A percentile compares a stretch with the other conserved stretches of the same genome.
These are phyloP conservation scores for Lichtheimia ornata DNA, from an alignment of 371 early-diverging fungal genomes.

Conservation along the genomic window DNA sequence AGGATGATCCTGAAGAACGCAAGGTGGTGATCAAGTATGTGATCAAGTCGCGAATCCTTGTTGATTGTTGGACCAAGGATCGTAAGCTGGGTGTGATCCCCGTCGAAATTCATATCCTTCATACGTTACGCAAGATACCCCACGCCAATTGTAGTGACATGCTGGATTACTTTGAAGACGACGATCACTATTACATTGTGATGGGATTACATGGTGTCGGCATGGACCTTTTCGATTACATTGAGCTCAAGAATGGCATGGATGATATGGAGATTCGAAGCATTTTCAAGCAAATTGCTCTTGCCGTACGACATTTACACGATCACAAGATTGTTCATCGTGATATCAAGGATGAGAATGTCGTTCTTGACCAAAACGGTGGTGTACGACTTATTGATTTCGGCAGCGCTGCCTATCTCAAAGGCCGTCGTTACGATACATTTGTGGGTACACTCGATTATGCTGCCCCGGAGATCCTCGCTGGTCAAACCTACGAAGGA, in stretches of 20 bases:
- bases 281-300: slow-evolving; percentile 65
- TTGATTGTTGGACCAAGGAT: slow-evolving; percentile 72
- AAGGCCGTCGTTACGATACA: slow-evolving; percentile 65
- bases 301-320: slow-evolving; percentile 73
- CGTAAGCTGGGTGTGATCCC: slow-evolving; percentile 67
- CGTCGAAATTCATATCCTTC: slow-evolving; percentile 69
- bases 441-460: slow-evolving; percentile 79
- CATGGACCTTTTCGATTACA: slow-evolving; percentile 79
- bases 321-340: slow-evolving; percentile 75
- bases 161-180: slow-evolving; percentile 71
- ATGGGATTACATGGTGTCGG: slow-evolving; percentile 66
- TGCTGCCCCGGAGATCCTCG: slow-evolving; percentile 73
- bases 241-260: slow-evolving; percentile 63
- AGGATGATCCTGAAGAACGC: slow-evolving; percentile 29
- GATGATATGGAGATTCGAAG: slow-evolving; percentile 55
- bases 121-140: slow-evolving; percentile 57
- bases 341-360: slow-evolving; percentile 78
- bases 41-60: slow-evolving; percentile 72
- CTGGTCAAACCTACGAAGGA: slow-evolving; percentile 72
- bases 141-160: slow-evolving; percentile 67
- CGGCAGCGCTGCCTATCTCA: slow-evolving; percentile 71
- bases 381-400: slow-evolving; percentile 72
- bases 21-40: slow-evolving; percentile 79
- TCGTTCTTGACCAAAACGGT: slow-evolving; percentile 61
- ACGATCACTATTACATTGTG: slow-evolving; percentile 70